Evolutionary conservation across 257 asterid species (phyloP).

Genomic region (Solanum tarapatanum): DNA sequence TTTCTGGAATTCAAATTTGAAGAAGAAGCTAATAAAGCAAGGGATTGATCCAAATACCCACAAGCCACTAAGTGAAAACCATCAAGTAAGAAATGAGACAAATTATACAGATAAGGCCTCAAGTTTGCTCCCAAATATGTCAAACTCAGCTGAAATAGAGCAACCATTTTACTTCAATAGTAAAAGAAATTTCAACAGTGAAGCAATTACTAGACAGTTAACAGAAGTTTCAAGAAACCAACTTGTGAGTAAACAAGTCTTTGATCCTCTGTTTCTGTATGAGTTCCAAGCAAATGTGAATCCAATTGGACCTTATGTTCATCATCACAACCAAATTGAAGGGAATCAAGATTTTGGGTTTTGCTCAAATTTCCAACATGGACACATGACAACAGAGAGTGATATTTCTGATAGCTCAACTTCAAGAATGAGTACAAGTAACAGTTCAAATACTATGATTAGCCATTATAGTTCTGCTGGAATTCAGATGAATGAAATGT

Average conservation of each 20-base stretch:
- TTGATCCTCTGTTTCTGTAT: conserved; percentile 49
- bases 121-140: conserved; percentile 16
- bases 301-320: conserved; percentile 4
- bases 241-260: conserved; percentile 24
- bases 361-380: conserved; percentile 31
- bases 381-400: conserved; percentile 13
- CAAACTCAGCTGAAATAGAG: conserved; percentile 10
- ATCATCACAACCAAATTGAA: not conserved
- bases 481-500: conserved; percentile 6
- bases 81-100: conserved; percentile 12
- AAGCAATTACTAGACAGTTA: not conserved
- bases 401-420: conserved; percentile 19
- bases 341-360: conserved; percentile 9
- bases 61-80: conserved; percentile 24
- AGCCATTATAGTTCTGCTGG: not conserved
- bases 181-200: not conserved
- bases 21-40: conserved; percentile 65
- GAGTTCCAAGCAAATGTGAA: conserved; percentile 45
- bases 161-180: conserved; percentile 3
- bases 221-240: conserved; percentile 9
- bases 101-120: conserved; percentile 11
- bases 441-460: conserved; percentile 21
- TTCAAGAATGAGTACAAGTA: conserved; percentile 29
- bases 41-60: conserved; percentile 83
- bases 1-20: conserved; percentile 67